A percentile compares a stretch with the other conserved stretches of the same genome.
phyloP scores from a whole-genome alignment of 1,284 basidiomycete species.

The Trametes hirsuta region DNA sequence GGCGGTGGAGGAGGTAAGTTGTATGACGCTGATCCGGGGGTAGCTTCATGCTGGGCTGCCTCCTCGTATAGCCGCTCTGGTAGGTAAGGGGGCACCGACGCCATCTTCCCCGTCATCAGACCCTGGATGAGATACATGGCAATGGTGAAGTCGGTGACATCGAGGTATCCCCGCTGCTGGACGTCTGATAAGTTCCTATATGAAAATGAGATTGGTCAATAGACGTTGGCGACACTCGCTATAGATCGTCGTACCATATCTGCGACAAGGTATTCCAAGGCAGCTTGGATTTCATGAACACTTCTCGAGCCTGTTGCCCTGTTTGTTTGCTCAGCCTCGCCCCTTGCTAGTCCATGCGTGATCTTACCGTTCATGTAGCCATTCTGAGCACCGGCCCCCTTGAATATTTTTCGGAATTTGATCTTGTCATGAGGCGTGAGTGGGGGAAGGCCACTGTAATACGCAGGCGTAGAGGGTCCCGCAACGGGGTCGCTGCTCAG shows the following conservation, averaged over 20 bases:
- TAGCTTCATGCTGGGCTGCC: conserved; percentile 44
- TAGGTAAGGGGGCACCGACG: conserved; percentile 75
- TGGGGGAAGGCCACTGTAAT: conserved; percentile 44
- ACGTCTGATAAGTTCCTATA: conserved; percentile 93
- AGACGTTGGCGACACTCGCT: not conserved
- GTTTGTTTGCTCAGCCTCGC: not conserved
- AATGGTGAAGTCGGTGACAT: conserved; percentile 90
- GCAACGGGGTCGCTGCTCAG: conserved; percentile 2
- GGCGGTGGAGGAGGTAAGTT: conserved; percentile 9
- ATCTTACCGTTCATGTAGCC: conserved; percentile 74
- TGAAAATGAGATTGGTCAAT: not conserved
- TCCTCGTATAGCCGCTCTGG: conserved; percentile 89
- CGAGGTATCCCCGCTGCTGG: conserved; percentile 86
- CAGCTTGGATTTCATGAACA: conserved; percentile 93
- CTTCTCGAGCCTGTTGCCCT: conserved; percentile 87
- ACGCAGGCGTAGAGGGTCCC: conserved; percentile 9
- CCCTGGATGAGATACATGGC: conserved; percentile 97
- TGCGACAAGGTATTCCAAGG: conserved; percentile 85
- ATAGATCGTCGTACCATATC: conserved; percentile 74
- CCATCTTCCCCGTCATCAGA: conserved; percentile 80
- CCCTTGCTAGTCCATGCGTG: not conserved
- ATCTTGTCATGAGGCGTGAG: conserved; percentile 77
- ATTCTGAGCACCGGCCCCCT: conserved; percentile 61
- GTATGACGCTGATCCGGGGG: not conserved
- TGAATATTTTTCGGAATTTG: conserved; percentile 83